Evolutionary conservation across 768 basidiomycete genomes (phyloP), one percentile per base, ranked within the genome.

Genomic region (Agrocybe chaxingu): DNA sequence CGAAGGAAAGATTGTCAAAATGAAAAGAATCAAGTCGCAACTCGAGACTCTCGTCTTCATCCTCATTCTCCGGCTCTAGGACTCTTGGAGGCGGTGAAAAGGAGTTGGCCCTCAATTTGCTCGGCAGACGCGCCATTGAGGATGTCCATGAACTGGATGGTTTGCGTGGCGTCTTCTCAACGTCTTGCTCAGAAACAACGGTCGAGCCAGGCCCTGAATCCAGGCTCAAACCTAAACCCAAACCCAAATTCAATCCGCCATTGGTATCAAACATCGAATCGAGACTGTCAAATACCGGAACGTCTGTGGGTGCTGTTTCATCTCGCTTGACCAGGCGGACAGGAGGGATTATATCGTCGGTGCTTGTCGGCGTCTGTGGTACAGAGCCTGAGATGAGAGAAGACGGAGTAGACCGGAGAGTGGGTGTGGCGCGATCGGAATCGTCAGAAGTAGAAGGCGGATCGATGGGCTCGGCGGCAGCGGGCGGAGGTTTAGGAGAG

Each of bases 1-100:
- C 84, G 48, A 89, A 85, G 47, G 82, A 85, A 40, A 89, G 57
- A 1, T 78, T 72, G 55, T 89, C 87, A 61, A 89, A 89, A 61
- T 86, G 84, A 47, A 89, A 70, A 31, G 87, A 87, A 60, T 87
- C 83, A 10, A 89, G 78, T 34, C 68, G 71, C 84, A 86, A 81
- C 70, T 89, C 83, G 44, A 83, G 67, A 53, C 76, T 78, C 54
- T 67, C 53, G 45, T 84, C 77, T 32, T 59, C 65, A 34, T 62
- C 59, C 35, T 56, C 65, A 8, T 44, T 48, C 47, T 35, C 35
- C 45, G 50, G 24, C 12, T 39, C 42, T 13, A 10, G 45, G 30
- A 35, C 32, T 40, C 40, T 51, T 16, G 40, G 51, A 24, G 48
- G 40, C 34, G 47, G 43, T 19, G 47, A 51, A 45, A 43, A 44